Base-by-base conservation (phyloP, 2,329 filamentous ascomycete species). In the Ophiostoma triangulosporum region DNA sequence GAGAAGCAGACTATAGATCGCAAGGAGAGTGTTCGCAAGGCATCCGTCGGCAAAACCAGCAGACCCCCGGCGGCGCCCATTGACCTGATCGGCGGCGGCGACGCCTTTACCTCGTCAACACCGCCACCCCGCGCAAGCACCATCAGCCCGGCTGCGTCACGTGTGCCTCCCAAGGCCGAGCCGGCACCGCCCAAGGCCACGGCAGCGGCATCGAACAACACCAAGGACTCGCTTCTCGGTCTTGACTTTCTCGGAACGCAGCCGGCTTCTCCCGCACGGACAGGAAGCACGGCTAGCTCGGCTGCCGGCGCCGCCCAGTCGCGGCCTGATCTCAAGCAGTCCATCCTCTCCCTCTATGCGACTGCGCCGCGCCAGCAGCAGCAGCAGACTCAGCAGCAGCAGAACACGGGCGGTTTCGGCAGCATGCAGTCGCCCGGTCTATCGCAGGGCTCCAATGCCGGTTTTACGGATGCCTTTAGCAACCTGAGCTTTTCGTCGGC, bases 321-420 rank as follows among this genome's bases (percentile, higher is more conserved):
- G 46, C 78, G 93, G 57, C 90, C 91, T 3, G 93, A 98, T 65
- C 73, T 98, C 56, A 98, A 98, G 70, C 91, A 96, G 68, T 97
- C 91, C 2, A 98, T 98, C 57, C 71, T 98, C 49, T 98, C 93
- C 7, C 77, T 98, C 15, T 98, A 98, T 65, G 88, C 90, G 11
- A 86, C 88, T 7, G 80, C 81, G 5, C 86, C 89, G 1, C 86
- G 88, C 64, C 81, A 87, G n/a, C 84, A 86, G 54, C 66, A 69
- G 43, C 70, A 75, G 29, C 82, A 85, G 64, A 66, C 69, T 33
- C 70, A 75, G 24, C 81, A 84, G 64, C 72, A 73, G 33, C 74
- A 77, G 12, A 75, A 76, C 12, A 35, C 11, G 36, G 73, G 76
- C 27, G 82, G 83, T 0, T 86, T 90, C 62, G 81, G 84, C 17